A percentile compares a stretch with the other conserved stretches of the same genome.
Conservation (phyloP, 106 monocot genomes). For the Cymbidium sinense region DNA sequence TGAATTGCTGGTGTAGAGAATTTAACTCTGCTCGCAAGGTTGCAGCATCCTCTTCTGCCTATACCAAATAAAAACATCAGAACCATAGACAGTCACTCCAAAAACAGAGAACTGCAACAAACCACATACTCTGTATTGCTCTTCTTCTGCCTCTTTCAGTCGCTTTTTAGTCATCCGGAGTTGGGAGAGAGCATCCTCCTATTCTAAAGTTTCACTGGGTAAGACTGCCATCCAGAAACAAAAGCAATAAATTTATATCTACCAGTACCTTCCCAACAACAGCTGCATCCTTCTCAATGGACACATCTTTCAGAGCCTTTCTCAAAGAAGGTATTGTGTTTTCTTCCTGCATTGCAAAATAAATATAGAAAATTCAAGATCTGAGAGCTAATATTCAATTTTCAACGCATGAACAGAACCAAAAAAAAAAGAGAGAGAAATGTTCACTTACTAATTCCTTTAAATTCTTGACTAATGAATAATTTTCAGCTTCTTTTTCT, state of each 20-base stretch:
- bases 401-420: not conserved
- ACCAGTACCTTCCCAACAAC: slow-evolving; percentile 65
- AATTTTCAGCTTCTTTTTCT: slow-evolving; percentile 53
- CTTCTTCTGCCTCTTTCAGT: slow-evolving; percentile 94
- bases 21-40: slow-evolving; percentile 87
- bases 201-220: slow-evolving; percentile 12
- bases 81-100: not conserved
- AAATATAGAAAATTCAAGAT: not conserved
- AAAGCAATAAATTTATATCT: not conserved
- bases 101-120: not conserved
- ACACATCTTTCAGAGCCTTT: slow-evolving; percentile 73
- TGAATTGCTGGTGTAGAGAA: slow-evolving; percentile 64
- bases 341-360: slow-evolving; percentile 47
- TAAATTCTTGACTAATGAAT: slow-evolving; percentile 42
- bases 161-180: slow-evolving; percentile 70
- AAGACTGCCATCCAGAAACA: slow-evolving; percentile 1
- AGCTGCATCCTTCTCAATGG: slow-evolving; percentile 93
- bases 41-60: slow-evolving; percentile 99
- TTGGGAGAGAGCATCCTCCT: slow-evolving; percentile 95
- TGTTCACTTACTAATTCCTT: slow-evolving; percentile 53
- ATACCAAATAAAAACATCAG: slow-evolving; percentile 12
- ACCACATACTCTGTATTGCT: slow-evolving; percentile 77
- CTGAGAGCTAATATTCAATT: not conserved
- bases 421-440: slow-evolving; percentile 5
- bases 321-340: slow-evolving; percentile 62